Evolutionary conservation across 176 grass and related monocot species (phyloP).

Genomic region (Poa annua): DNA sequence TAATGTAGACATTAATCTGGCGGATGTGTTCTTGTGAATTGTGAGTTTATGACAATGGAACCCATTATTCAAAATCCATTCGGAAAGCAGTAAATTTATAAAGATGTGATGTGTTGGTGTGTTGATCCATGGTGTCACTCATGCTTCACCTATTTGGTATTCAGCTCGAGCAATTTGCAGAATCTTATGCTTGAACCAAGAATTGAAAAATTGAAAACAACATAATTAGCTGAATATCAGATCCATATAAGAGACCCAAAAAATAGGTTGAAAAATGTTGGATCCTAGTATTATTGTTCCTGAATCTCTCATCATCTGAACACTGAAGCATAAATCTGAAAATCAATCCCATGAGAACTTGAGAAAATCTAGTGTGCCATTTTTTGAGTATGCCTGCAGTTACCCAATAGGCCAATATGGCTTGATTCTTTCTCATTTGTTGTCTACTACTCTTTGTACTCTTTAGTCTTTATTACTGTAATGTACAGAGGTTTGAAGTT

Average conservation of each 20-base stretch:
- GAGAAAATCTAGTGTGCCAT: slow-evolving; percentile 18
- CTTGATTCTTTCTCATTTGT: slow-evolving; percentile 12
- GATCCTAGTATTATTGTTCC: slow-evolving; percentile 2
- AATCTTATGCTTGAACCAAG: slow-evolving; percentile 31
- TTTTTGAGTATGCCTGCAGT: background rate
- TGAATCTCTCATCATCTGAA: slow-evolving; percentile 26
- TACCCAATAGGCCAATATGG: slow-evolving; percentile 23
- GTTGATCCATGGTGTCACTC: slow-evolving; percentile 11
- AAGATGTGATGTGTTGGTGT: background rate
- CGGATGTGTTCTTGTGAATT: slow-evolving; percentile 12
- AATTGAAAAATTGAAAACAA: background rate
- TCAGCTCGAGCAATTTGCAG: slow-evolving; percentile 24
- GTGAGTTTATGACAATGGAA: slow-evolving; percentile 4
- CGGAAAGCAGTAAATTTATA: slow-evolving; percentile 4
- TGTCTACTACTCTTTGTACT: background rate
- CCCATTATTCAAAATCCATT: slow-evolving; percentile 1
- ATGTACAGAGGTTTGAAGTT: background rate
- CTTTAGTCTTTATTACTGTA: background rate
- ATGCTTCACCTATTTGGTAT: slow-evolving; percentile 23
- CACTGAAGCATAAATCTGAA: slow-evolving; percentile 6
- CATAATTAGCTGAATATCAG: background rate
- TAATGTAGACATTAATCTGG: slow-evolving; percentile 27
- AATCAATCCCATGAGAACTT: slow-evolving; percentile 18
- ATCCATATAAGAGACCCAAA: background rate
- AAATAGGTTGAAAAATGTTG: background rate